These are phyloP conservation scores for Gnomoniopsis smithogilvyi DNA, from an alignment of 2,329 filamentous ascomycete species.

Conservation along the genomic window DNA sequence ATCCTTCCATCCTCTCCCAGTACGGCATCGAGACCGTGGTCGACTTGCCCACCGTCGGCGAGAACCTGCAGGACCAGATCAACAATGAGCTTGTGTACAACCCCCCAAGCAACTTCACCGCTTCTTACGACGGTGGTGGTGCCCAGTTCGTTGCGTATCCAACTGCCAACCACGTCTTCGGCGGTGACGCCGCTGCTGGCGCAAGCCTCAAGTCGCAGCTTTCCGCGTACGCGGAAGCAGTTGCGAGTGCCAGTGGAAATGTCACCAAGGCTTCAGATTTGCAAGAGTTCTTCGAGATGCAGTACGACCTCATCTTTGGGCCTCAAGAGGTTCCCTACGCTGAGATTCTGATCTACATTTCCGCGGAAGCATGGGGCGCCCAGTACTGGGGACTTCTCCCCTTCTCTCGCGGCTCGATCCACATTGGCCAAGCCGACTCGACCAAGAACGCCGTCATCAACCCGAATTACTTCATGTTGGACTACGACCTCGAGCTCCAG, in stretches of 20 bases:
- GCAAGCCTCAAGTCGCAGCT: constrained; percentile 1
- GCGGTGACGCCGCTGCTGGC: background rate
- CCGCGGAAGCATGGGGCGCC: constrained; percentile 4
- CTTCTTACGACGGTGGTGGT: constrained; percentile 25
- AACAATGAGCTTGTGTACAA: constrained; percentile 61
- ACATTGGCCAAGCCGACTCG: background rate
- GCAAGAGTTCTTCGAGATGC: constrained; percentile 14
- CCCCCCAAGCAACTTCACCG: constrained; percentile 30
- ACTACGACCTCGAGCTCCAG: constrained; percentile 33
- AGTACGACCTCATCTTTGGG: constrained; percentile 6
- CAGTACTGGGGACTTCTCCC: constrained; percentile 9
- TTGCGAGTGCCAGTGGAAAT: constrained; percentile 28
- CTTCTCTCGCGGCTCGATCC: constrained; percentile 7
- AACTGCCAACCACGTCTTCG: background rate
- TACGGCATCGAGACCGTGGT: constrained; percentile 42
- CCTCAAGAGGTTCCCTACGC: background rate
- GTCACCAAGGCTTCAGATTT: constrained; percentile 13
- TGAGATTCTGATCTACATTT: constrained; percentile 3
- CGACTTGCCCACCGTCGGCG: constrained; percentile 41
- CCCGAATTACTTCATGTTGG: constrained; percentile 38
- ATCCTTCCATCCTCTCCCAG: constrained; percentile 35
- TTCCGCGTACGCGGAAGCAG: background rate
- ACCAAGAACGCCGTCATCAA: constrained; percentile 28
- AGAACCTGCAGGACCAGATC: constrained; percentile 53
- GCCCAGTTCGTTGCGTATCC: constrained; percentile 28